A percentile compares a stretch with the other conserved stretches of the same genome.
phyloP scores from a whole-genome alignment of 345 rosid species.

The Eucalyptus dawsonii region DNA sequence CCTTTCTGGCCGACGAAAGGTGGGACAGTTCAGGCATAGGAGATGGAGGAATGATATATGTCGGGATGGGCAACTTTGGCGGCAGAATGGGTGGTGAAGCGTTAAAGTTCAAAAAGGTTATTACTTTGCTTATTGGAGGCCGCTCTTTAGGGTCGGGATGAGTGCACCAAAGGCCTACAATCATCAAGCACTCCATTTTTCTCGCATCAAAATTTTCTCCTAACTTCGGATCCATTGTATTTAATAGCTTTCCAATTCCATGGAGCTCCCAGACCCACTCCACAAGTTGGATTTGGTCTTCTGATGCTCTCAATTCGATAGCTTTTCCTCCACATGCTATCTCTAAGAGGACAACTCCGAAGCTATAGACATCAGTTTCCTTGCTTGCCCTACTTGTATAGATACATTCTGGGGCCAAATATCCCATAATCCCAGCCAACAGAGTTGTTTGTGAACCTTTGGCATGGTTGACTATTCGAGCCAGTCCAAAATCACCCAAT shows the following conservation, averaged over 20 bases:
- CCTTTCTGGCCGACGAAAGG: too few relatives aligned
- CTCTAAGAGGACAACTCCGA: slow-evolving; percentile 9
- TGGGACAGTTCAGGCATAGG: neutral
- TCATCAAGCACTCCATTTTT: too few relatives aligned
- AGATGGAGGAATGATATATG: neutral
- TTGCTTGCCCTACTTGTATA: neutral
- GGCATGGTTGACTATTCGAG: slow-evolving; percentile 15
- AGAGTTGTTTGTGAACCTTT: slow-evolving; percentile 2
- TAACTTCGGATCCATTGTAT: too few relatives aligned
- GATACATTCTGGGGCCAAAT: slow-evolving; percentile 6
- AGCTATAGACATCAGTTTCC: slow-evolving; percentile 8
- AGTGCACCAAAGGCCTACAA: too few relatives aligned
- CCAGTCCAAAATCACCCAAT: slow-evolving; percentile 21
- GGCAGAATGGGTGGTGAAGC: neutral
- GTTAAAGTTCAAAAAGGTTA: neutral
- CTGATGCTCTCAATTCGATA: fast-evolving
- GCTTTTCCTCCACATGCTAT: slow-evolving; percentile 1
- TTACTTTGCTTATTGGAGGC: neutral
- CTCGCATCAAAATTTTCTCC: too few relatives aligned
- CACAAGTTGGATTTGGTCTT: too few relatives aligned
- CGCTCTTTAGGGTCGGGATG: too few relatives aligned
- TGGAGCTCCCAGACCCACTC: too few relatives aligned
- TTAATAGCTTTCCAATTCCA: too few relatives aligned
- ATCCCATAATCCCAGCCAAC: slow-evolving; percentile 12
- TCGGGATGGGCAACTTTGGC: neutral